Evolutionary conservation across 1,284 basidiomycete genomes (phyloP), one percentile per base, ranked within the genome.

Genomic region (Trametes polyzona): DNA sequence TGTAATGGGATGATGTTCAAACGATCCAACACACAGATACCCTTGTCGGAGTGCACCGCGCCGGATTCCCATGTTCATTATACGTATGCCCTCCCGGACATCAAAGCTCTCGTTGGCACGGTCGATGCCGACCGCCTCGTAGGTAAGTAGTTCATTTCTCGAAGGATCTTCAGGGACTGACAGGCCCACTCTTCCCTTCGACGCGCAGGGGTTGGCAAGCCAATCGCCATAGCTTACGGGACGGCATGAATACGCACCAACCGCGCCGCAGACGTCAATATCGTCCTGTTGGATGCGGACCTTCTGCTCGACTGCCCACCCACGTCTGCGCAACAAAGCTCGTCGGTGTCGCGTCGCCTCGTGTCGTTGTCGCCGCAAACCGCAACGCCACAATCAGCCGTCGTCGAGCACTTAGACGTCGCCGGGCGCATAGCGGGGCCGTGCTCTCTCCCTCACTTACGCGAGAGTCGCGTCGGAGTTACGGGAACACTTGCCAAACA

Each of bases 1-100:
- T 65, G 62, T 67, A 67, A 67, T 67, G 65, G 63, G 65, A 63
- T 58, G 61, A 58, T 63, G 61, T 63, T 52, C 53, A 54, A 53
- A 58, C 49, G 50, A 49, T 30, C 30, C 23, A 23, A 30, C 17
- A n/a, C 16, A 26, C 37, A 33, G n/a, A 47, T 52, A 30, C 29
- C 27, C 29, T 5, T 26, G 41, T n/a, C 24, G 26, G 6, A 2
- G 9, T 42, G 1, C 44, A 14, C 17, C 17, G 27, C 32, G 6
- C 12, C 19, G 37, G 27, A 21, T 11, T 32, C 11, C 48, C 19
- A 27, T 43, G 24, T 43, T 27, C 24, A 42, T n/a, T 14, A 12
- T 26, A 10, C 24, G 6, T 27, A 23, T 9, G 24, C 24, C 10
- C 14, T 29, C 12, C 41, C 10, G 9, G 23, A 42, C 16, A 26